A percentile compares a stretch with the other conserved stretches of the same genome.
Evolutionary conservation across 2,329 filamentous ascomycete genomes (phyloP).

Genomic region (Pseudopithomyces chartarum): DNA sequence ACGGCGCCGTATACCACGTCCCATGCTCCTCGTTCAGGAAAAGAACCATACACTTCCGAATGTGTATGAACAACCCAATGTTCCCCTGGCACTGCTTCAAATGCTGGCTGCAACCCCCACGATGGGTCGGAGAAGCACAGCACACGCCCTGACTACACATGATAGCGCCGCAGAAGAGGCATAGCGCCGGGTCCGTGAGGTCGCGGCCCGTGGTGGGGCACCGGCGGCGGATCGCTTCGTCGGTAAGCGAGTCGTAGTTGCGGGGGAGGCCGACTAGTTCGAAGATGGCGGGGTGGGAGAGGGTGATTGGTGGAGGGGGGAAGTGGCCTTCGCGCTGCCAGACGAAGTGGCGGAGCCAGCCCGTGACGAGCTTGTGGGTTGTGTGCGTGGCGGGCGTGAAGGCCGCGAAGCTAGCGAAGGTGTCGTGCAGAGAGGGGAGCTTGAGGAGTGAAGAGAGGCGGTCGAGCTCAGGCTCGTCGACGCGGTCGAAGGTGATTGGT

Average conservation of each 20-base stretch:
- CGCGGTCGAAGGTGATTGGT: constrained; percentile 58
- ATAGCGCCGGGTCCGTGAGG: constrained; percentile 86
- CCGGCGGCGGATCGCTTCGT: constrained; percentile 80
- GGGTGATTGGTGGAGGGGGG: constrained; percentile 51
- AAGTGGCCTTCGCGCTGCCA: constrained; percentile 46
- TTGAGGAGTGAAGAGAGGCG: constrained; percentile 77
- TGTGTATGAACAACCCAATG: constrained; percentile 93
- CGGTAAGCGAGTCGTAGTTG: constrained; percentile 89
- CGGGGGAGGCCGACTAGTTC: constrained; percentile 91
- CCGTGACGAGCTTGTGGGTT: constrained; percentile 59
- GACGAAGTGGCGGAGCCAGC: constrained; percentile 75
- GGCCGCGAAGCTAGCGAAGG: constrained; percentile 65
- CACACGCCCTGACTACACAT: constrained; percentile 95
- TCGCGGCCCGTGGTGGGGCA: constrained; percentile 93
- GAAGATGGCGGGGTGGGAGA: constrained; percentile 88
- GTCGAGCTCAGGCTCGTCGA: constrained; percentile 77
- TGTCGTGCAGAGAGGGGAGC: constrained; percentile 77
- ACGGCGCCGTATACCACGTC: constrained; percentile 85
- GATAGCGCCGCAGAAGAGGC: constrained; percentile 94
- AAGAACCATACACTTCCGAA: constrained; percentile 91
- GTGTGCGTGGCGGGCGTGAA: constrained; percentile 34
- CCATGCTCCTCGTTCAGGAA: constrained; percentile 84
- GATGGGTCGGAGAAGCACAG: constrained; percentile 71
- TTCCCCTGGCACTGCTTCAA: constrained; percentile 86
- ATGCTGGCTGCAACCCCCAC: constrained; percentile 79